Percentiles rank a stretch among this genome's conserved stretches.
Evolutionary conservation across 345 rosid genomes (phyloP).

Genomic region (Cardamine resedifolia): DNA sequence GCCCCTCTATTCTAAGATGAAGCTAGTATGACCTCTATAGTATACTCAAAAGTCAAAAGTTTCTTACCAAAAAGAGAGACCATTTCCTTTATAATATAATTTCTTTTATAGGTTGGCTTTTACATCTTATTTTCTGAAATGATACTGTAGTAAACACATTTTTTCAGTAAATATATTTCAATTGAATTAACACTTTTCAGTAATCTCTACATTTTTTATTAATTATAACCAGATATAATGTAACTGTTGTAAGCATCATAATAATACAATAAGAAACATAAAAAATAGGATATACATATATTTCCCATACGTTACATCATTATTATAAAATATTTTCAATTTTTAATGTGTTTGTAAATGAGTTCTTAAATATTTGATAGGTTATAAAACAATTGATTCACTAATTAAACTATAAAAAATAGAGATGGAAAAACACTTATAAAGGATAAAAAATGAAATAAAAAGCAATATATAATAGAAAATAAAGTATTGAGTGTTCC

Average conservation of each 20-base stretch:
- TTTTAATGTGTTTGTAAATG: neutral
- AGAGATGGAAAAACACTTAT: neutral
- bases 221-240: neutral
- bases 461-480: neutral
- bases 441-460: too few relatives aligned
- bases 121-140: neutral
- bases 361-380: neutral
- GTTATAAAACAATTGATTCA: neutral
- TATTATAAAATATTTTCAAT: neutral
- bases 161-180: neutral
- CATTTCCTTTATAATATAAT: neutral
- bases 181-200: neutral
- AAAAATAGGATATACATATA: too few relatives aligned
- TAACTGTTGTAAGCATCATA: neutral
- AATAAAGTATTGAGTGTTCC: neutral
- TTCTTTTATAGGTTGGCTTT: neutral
- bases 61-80: conserved; percentile 23
- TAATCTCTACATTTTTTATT: neutral
- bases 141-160: neutral
- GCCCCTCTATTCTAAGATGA: conserved; percentile 21
- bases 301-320: neutral
- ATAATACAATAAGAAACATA: neutral
- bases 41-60: conserved; percentile 21
- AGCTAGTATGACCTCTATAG: conserved; percentile 21
- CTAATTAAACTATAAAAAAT: neutral